These are phyloP conservation scores for Eucalyptus pauciflora DNA, from an alignment of 345 rosid genomes.

Conservation along the genomic window DNA sequence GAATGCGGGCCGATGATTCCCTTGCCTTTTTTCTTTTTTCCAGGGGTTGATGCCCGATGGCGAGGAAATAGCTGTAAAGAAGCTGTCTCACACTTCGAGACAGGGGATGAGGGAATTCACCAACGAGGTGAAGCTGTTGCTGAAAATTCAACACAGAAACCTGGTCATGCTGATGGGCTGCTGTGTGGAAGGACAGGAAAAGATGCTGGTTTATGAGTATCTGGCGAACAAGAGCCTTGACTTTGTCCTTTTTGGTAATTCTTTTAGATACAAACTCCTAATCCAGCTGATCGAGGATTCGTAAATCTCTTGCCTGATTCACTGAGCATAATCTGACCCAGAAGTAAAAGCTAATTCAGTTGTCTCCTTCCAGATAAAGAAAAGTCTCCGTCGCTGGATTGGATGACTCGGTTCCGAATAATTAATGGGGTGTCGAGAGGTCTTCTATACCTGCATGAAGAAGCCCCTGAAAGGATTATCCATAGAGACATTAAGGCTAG, in stretches of 20 bases:
- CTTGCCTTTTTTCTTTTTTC: not conserved
- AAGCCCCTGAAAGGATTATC: conserved; percentile 69
- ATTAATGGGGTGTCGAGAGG: conserved; percentile 70
- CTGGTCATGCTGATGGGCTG: conserved; percentile 66
- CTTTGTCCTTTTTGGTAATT: conserved; percentile 50
- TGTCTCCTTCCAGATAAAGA: conserved; percentile 22
- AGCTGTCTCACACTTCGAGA: conserved; percentile 40
- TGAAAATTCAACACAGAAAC: conserved; percentile 67
- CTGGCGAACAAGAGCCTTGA: conserved; percentile 74
- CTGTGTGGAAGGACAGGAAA: conserved; percentile 57
- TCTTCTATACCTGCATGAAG: conserved; percentile 67
- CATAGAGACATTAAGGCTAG: conserved; percentile 78
- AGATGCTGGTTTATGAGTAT: conserved; percentile 78
- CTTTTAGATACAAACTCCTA: not conserved
- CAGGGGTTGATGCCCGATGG: conserved; percentile 59
- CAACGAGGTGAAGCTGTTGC: conserved; percentile 61
- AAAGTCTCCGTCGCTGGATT: conserved; percentile 39
- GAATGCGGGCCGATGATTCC: not conserved
- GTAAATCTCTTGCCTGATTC: not conserved
- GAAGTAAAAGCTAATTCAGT: not conserved
- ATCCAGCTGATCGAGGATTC: not conserved
- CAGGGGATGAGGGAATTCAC: conserved; percentile 64
- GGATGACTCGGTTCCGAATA: conserved; percentile 46
- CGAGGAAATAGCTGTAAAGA: conserved; percentile 69
- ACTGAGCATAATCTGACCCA: not conserved